Base-by-base conservation (phyloP, 495 filamentous ascomycete genomes). In the Xylaria intraflava region DNA sequence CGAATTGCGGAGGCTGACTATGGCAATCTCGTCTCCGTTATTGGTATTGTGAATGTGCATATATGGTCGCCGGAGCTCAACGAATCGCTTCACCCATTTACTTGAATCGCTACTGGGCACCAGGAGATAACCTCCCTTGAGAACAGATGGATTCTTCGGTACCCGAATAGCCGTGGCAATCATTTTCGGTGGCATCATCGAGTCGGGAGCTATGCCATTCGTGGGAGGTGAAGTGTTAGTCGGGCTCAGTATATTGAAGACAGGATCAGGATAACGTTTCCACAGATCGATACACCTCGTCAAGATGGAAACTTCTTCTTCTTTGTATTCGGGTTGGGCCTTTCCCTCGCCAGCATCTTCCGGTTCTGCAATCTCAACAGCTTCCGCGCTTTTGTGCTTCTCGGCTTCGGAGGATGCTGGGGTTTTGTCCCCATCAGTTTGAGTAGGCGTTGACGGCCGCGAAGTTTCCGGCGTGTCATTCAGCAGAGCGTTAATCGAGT, bases 1-100 rank as follows among this genome's bases (percentile, higher is more conserved):
- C 7, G 86, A 79, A 65, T 93, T 90, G 40, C 84, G 78, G 35
- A 98, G 77, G 60, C 89, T 90, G 58, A 97, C 89, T 17, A 90
- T 84, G 40, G 84, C 86, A 45, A 95, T 78, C 66, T 97, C 93
- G 60, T 97, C 92, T 14, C 91, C 90, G 14, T 90, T 86, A 2
- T 83, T 83, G 1, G 86, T 83, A 24, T 80, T 83, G 69, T 96
- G 85, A 38, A 97, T 80, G 62, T 97, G 90, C 52, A 99, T 75
- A 62, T 96, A 99, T 6, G 94, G 94, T 36, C 86, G 82, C 22
- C 93, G 83, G 26, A 99, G 82, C 63, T 99, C 94, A 43, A 95
- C 89, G 63, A 91, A 96, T 38, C 92, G 87, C 56, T 90, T 88
- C 5, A 87, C 75, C 93, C 93, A 99, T 53, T 83, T 79, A 23